These are phyloP conservation scores for Trichoderma endophyticum DNA, from an alignment of 2,329 filamentous ascomycete genomes.

Conservation along the genomic window DNA sequence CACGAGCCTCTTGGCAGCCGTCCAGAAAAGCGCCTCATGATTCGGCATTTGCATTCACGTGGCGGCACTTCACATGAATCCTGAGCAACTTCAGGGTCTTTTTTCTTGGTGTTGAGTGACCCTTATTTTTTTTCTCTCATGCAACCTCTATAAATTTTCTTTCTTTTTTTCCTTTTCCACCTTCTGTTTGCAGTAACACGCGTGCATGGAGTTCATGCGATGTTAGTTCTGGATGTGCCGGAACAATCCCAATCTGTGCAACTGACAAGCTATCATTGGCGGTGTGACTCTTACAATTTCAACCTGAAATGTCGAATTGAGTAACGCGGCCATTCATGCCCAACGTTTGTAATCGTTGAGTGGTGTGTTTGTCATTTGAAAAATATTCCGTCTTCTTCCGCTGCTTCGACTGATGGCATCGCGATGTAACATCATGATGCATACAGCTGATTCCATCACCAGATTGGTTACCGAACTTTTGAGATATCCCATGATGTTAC, in stretches of 20 bases:
- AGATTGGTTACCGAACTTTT: background rate
- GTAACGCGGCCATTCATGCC: background rate
- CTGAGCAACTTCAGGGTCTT: background rate
- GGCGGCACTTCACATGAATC: background rate
- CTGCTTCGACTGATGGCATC: background rate
- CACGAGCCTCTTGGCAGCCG: background rate
- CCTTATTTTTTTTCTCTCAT: background rate
- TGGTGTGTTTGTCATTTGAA: background rate
- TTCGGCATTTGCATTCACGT: conserved; percentile 5
- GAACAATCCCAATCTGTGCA: background rate
- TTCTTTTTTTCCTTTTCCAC: background rate
- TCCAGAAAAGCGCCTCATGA: background rate
- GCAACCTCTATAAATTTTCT: background rate
- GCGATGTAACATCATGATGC: conserved; percentile 1
- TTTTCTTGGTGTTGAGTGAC: background rate
- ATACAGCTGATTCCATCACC: conserved; percentile 3
- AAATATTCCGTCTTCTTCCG: background rate
- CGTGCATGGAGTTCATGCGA: background rate
- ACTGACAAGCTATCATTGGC: background rate
- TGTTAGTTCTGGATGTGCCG: background rate
- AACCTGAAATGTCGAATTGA: background rate
- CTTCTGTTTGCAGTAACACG: background rate
- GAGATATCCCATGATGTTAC: background rate
- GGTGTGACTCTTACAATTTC: background rate
- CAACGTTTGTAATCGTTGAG: background rate